Evolutionary conservation across 2,329 filamentous ascomycete species (phyloP).

Genomic region (Colletotrichum spaethianum): DNA sequence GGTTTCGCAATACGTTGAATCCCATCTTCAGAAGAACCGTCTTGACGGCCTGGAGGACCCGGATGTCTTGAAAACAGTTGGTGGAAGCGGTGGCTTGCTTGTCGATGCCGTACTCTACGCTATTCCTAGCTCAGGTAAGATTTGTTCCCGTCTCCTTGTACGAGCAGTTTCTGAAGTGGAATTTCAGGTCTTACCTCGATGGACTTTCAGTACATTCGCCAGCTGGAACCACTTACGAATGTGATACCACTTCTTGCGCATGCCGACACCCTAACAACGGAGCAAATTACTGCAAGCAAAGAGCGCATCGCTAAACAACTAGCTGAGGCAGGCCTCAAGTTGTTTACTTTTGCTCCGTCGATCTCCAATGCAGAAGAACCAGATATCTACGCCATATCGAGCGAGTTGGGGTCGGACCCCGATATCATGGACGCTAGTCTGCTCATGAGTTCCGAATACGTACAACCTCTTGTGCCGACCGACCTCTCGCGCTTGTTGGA

Average conservation of each 20-base stretch:
- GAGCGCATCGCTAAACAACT: conserved; percentile 70
- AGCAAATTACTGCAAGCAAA: conserved; percentile 73
- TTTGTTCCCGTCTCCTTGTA: conserved; percentile 54
- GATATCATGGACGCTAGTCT: conserved; percentile 94
- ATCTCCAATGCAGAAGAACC: conserved; percentile 47
- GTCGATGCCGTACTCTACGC: conserved; percentile 91
- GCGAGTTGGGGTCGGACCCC: conserved; percentile 76
- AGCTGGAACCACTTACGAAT: conserved; percentile 82
- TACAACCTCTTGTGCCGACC: conserved; percentile 83
- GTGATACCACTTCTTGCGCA: conserved; percentile 87
- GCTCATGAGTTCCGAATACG: conserved; percentile 92
- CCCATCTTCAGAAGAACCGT: conserved; percentile 75
- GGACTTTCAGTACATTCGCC: conserved; percentile 81
- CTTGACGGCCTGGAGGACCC: conserved; percentile 74
- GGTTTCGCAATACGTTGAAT: conserved; percentile 81
- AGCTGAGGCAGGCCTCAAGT: conserved; percentile 68
- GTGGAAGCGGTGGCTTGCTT: conserved; percentile 85
- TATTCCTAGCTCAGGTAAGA: conserved; percentile 76
- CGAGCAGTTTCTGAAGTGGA: conserved; percentile 55
- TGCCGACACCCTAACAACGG: conserved; percentile 76
- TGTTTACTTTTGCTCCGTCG: conserved; percentile 75
- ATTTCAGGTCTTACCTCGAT: conserved; percentile 41
- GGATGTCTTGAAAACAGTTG: conserved; percentile 83
- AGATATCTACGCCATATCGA: conserved; percentile 83
- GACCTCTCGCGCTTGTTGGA: conserved; percentile 81